Evolutionary conservation across 2,329 filamentous ascomycete genomes (phyloP).

Genomic region (Amauroascus niger): DNA sequence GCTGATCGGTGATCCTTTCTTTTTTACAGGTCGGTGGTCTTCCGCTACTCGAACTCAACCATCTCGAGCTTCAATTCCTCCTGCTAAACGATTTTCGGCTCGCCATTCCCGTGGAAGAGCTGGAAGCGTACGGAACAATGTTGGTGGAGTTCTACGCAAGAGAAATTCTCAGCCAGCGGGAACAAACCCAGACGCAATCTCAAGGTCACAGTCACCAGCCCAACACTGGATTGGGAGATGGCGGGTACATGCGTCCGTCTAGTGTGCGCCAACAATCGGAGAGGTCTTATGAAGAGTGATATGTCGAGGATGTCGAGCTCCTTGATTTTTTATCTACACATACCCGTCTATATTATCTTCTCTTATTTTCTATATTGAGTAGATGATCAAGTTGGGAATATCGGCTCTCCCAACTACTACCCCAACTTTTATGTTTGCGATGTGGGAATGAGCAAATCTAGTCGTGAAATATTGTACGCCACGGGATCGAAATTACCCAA

Average conservation of each 20-base stretch:
- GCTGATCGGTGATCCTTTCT: neutral
- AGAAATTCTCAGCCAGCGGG: slow-evolving; percentile 64
- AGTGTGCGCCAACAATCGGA: neutral
- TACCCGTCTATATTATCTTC: neutral
- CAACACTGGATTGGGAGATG: neutral
- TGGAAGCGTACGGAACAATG: slow-evolving; percentile 97
- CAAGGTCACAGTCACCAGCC: neutral
- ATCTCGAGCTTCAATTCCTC: slow-evolving; percentile 90
- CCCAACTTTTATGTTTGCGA: neutral
- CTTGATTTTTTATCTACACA: neutral
- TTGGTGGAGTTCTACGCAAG: slow-evolving; percentile 94
- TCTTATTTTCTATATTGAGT: neutral
- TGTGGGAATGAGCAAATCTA: neutral
- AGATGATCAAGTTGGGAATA: neutral
- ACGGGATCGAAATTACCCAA: neutral
- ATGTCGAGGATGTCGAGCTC: too few relatives aligned
- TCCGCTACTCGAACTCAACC: slow-evolving; percentile 84
- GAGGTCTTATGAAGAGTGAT: neutral
- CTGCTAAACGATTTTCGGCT: slow-evolving; percentile 93
- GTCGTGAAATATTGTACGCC: neutral
- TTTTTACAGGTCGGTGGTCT: slow-evolving; percentile 72
- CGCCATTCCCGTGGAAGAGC: slow-evolving; percentile 83
- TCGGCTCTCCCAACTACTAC: too few relatives aligned
- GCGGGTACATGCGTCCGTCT: slow-evolving; percentile 1
- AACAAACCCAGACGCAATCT: neutral